These are phyloP conservation scores for Calonectria leucothoes DNA, from an alignment of 2,329 filamentous ascomycete genomes.

Conservation along the genomic window DNA sequence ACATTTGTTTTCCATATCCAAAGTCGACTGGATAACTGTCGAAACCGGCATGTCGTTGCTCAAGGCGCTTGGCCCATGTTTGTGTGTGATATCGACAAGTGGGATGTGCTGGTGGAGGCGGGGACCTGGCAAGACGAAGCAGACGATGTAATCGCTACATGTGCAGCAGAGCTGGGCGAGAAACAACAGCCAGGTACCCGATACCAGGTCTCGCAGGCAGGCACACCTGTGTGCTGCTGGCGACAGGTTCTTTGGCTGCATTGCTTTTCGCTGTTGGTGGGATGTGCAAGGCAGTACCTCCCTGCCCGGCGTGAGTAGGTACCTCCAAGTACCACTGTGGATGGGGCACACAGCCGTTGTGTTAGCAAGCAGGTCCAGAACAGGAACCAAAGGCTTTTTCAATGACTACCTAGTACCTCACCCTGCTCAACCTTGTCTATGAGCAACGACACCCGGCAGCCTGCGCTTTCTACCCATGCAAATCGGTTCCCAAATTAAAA, in stretches of 20 bases:
- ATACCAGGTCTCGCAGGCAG: background rate
- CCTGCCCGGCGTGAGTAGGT: background rate
- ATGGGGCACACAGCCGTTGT: background rate
- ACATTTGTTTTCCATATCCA: background rate
- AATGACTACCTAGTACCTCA: background rate
- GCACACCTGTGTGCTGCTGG: background rate
- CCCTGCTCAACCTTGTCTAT: background rate
- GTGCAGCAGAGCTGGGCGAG: background rate
- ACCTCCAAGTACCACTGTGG: background rate
- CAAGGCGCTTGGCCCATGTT: constrained; percentile 3
- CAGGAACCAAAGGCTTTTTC: constrained; percentile 11
- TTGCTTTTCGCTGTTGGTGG: constrained; percentile 1
- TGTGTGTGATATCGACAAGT: constrained; percentile 29
- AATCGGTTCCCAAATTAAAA: background rate
- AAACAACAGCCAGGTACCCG: background rate
- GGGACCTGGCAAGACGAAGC: constrained; percentile 8
- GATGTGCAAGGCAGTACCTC: constrained; percentile 15
- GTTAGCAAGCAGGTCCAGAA: background rate
- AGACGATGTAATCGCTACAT: constrained; percentile 8
- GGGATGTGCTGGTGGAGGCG: constrained; percentile 22
- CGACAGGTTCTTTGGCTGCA: background rate
- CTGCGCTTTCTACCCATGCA: background rate
- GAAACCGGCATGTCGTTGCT: background rate
- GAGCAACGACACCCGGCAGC: background rate
- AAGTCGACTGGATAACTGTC: background rate